Evolutionary conservation across 148 eudicot species (phyloP), one percentile per base, ranked within the genome.

Genomic region (Vaccinium corymbosum): DNA sequence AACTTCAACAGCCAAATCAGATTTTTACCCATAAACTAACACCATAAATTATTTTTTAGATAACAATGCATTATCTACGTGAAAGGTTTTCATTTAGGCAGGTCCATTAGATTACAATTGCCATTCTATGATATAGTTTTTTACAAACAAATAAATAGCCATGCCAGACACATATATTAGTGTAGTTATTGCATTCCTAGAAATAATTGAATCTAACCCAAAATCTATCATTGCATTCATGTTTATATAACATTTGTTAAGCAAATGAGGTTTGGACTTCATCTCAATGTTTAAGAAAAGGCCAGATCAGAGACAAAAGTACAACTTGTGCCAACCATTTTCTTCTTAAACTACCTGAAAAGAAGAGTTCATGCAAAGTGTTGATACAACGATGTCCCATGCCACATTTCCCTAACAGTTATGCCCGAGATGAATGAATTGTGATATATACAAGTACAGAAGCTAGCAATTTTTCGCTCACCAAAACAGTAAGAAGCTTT

Each of bases 181-280:
- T 17, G 38, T 72, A 72, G 75, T 19, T 42, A 8, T 46, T 1
- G 13, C 78, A 75, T 11, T 22, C n/a, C 2, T 50, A 4, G 19
- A 48, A 46, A 76, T 48, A 76, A 76, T 7, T 48, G 53, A 76
- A 76, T 48, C 49, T 73, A 38, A 73, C 17, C 52, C 78, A 74
- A 42, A 11, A 74, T 74, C 49, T 48, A 11, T 32, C 79, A 48
- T 76, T 9, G 1, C 27, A 4, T 20, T 7, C 0, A 20, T 48
- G 29, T n/a, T 48, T 17, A n/a, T 1, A 49, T 10, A 76, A 49
- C 3, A n/a, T 11, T n/a, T 48, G 32, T 49, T 76, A 20, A 74
- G 55, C 27, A 76, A 76, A 49, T n/a, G 48, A 76, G 14, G 15
- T 10, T 48, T 0, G 55, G 56, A 49, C 55, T 48, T 49, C 1